Conservation (phyloP, 345 rosid species). For the Dipteronia dyeriana region DNA sequence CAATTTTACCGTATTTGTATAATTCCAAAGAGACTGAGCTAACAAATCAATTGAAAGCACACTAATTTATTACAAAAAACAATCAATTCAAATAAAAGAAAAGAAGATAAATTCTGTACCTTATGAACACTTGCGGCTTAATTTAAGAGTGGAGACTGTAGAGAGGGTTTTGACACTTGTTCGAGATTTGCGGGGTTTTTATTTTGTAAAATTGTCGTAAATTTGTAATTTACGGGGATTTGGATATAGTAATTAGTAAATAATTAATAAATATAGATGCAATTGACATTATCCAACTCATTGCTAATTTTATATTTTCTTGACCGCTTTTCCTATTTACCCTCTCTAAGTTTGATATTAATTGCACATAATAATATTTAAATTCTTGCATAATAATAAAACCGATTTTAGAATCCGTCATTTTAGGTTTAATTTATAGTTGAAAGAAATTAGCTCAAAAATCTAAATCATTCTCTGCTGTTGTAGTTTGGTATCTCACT, state of each 20-base stretch:
- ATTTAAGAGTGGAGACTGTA: not conserved
- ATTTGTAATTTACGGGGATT: too few relatives aligned
- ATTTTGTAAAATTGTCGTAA: too few relatives aligned
- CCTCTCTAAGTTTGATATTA: too few relatives aligned
- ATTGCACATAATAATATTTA: too few relatives aligned
- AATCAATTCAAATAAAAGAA: not conserved
- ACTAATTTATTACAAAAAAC: not conserved
- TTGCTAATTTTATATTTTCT: not conserved
- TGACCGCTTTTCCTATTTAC: not conserved
- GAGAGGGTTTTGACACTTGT: not conserved
- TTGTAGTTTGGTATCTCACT: too few relatives aligned
- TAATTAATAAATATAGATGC: not conserved
- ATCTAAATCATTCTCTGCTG: too few relatives aligned
- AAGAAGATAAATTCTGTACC: not conserved
- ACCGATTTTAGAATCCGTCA: too few relatives aligned
- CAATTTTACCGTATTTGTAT: not conserved
- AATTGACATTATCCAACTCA: not conserved
- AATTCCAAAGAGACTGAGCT: not conserved
- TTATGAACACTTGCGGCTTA: not conserved
- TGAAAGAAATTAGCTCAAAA: too few relatives aligned
- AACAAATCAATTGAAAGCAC: not conserved
- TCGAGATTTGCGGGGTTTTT: not conserved
- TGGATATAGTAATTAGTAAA: too few relatives aligned
- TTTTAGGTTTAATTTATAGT: too few relatives aligned
- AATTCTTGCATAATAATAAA: too few relatives aligned